Percentiles rank a stretch among this genome's conserved stretches.
Evolutionary conservation across 2,329 filamentous ascomycete species (phyloP).

Genomic region (Penicillium concentricum): DNA sequence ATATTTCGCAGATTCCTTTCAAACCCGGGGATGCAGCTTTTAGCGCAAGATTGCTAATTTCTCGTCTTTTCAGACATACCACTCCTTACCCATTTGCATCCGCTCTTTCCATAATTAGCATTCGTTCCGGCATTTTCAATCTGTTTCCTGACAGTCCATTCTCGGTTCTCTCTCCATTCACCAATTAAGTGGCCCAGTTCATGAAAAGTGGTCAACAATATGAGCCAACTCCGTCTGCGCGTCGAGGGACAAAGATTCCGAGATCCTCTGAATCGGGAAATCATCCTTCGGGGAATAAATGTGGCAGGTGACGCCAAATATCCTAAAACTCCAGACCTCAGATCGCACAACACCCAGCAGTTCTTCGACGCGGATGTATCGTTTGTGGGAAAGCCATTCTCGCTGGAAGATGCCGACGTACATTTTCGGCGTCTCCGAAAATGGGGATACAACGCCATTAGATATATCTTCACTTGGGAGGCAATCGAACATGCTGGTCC

Average conservation of each 20-base stretch:
- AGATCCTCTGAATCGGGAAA: slow-evolving; percentile 76
- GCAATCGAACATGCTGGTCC: slow-evolving; percentile 90
- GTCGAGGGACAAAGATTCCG: slow-evolving; percentile 86
- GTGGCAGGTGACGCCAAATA: slow-evolving; percentile 88
- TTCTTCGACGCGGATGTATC: slow-evolving; percentile 96
- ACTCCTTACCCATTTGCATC: neutral
- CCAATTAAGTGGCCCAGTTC: no score
- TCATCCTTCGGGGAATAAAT: slow-evolving; percentile 91
- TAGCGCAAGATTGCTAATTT: no score
- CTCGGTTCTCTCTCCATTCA: neutral
- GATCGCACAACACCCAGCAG: slow-evolving; percentile 71
- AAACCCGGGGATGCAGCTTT: neutral
- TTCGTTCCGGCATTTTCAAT: neutral
- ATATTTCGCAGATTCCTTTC: neutral
- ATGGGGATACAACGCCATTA: slow-evolving; percentile 93
- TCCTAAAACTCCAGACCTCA: slow-evolving; percentile 74
- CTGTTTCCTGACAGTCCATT: neutral
- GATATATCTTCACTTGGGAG: slow-evolving; percentile 98
- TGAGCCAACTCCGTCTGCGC: slow-evolving; percentile 61
- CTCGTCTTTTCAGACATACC: neutral
- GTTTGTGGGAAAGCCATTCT: slow-evolving; percentile 83
- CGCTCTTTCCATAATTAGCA: neutral
- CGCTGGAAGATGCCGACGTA: slow-evolving; percentile 73
- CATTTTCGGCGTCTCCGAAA: slow-evolving; percentile 84
- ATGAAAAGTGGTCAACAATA: neutral